Base-by-base conservation (phyloP, 495 filamentous ascomycete species). In the Jackrogersella minutella region DNA sequence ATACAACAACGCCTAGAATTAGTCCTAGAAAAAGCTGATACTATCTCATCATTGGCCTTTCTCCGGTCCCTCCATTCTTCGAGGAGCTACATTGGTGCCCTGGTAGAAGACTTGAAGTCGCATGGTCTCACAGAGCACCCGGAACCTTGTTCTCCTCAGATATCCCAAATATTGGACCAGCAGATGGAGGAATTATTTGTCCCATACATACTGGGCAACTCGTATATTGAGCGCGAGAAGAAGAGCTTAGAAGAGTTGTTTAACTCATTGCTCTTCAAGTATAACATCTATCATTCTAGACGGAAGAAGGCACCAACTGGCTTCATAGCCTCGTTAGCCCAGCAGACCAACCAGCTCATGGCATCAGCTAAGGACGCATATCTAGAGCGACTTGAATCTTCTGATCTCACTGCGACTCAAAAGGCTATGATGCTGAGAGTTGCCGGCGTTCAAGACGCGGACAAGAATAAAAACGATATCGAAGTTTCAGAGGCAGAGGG, bases 131-230 rank as follows among this genome's bases (percentile, higher is more conserved):
- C 94, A 7, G 96, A 98, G 66, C 90, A 97, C 63, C 96, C 96
- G 0, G 95, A 97, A 64, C 86, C 93, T 0, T 91, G 92, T 28
- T 95, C 93, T 5, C 88, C 92, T 1, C 91, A 95, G 69, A 95
- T 91, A 24, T 86, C 93, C 0, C 82, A 94, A 28, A 85, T 90
- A 10, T 82, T 99, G 22, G 96, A 99, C 72, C 95, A 97, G 72
- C 96, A 99, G 76, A 80, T 99, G 39, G 96, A 98, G 64, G 96
- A 98, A 62, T 78, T 99, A 9, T 98, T 99, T 70, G 89, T 98
- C 13, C 96, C 96, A 0, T 98, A 98, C 72, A 90, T 99, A 53
- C 86, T 93, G 28, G 93, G 93, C 3, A 93, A 93, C 26, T 93
- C 92, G 8, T 98, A 98, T 69, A 97, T 98, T 71, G 96, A 99